These are phyloP conservation scores for Colletotrichum somersetense DNA, from an alignment of 2,329 filamentous ascomycete genomes.

Conservation along the genomic window DNA sequence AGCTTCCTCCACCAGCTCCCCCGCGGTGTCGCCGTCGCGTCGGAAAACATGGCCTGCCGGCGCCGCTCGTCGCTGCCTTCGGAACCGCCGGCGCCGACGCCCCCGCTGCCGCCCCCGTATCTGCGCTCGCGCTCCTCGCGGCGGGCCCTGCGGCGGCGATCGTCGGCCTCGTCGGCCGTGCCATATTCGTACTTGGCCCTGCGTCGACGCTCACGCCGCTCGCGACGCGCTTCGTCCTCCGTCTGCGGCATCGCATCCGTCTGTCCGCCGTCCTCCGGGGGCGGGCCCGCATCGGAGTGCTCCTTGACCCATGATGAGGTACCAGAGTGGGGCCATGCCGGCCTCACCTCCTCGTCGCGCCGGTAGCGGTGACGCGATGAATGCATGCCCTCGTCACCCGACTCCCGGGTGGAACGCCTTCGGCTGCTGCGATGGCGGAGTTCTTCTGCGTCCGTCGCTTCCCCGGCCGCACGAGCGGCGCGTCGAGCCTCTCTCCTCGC, in stretches of 20 bases:
- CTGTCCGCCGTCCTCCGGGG: constrained; percentile 57
- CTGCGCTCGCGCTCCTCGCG: constrained; percentile 57
- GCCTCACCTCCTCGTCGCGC: constrained; percentile 47
- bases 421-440: constrained; percentile 53
- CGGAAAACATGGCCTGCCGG: constrained; percentile 58
- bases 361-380: constrained; percentile 51
- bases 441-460: constrained; percentile 54
- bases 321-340: constrained; percentile 72
- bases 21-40: constrained; percentile 57
- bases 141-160: constrained; percentile 58
- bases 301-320: constrained; percentile 77
- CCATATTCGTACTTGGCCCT: constrained; percentile 58
- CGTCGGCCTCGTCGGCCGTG: constrained; percentile 58
- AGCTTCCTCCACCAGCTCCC: constrained; percentile 73
- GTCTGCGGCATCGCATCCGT: constrained; percentile 53
- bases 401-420: constrained; percentile 56
- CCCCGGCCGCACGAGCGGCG: constrained; percentile 51
- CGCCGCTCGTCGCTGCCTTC: constrained; percentile 61
- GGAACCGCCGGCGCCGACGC: constrained; percentile 50
- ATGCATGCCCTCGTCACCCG: constrained; percentile 61
- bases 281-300: constrained; percentile 71
- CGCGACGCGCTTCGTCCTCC: constrained; percentile 64
- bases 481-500: constrained; percentile 66
- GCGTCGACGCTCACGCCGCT: constrained; percentile 61
- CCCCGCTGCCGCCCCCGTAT: constrained; percentile 44